Conservation (phyloP, 352 stramenopile genomes). For the Phytophthora multivora region DNA sequence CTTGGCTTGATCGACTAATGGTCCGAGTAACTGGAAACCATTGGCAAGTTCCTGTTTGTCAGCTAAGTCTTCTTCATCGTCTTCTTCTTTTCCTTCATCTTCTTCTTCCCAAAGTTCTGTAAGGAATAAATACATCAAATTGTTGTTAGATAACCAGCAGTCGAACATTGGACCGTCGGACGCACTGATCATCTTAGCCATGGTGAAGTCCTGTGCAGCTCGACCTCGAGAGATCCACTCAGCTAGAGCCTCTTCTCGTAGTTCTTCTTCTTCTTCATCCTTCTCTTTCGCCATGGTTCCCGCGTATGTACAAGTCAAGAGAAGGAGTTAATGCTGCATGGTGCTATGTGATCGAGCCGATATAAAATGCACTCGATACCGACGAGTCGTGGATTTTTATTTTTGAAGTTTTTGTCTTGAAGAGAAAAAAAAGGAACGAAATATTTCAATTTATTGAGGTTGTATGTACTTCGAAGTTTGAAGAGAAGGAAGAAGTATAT, state of each 20-base stretch:
- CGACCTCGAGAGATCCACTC: constrained; percentile 76
- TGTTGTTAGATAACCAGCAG: neutral
- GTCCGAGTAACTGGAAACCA: constrained; percentile 50
- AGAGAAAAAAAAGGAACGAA: too few relatives aligned
- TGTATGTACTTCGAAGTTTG: too few relatives aligned
- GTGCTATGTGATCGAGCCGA: neutral
- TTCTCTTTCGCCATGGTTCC: constrained; percentile 20
- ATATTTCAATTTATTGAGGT: too few relatives aligned
- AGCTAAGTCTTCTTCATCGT: constrained; percentile 44
- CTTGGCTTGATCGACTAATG: constrained; percentile 51
- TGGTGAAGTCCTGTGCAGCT: constrained; percentile 66
- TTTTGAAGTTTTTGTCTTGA: too few relatives aligned
- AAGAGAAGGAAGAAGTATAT: too few relatives aligned
- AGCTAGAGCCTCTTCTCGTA: constrained; percentile 72
- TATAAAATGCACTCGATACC: too few relatives aligned
- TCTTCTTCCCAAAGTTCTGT: constrained; percentile 75
- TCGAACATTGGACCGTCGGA: neutral
- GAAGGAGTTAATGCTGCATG: constrained; percentile 9
- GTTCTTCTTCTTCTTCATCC: constrained; percentile 44
- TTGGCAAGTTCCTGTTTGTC: constrained; percentile 74
- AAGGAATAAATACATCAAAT: neutral
- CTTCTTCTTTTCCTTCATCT: constrained; percentile 48
- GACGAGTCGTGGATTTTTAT: too few relatives aligned
- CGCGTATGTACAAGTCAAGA: constrained; percentile 5
- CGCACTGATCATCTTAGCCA: constrained; percentile 80